Evolutionary conservation across 768 basidiomycete genomes (phyloP).

Genomic region (Mycena polygramma): DNA sequence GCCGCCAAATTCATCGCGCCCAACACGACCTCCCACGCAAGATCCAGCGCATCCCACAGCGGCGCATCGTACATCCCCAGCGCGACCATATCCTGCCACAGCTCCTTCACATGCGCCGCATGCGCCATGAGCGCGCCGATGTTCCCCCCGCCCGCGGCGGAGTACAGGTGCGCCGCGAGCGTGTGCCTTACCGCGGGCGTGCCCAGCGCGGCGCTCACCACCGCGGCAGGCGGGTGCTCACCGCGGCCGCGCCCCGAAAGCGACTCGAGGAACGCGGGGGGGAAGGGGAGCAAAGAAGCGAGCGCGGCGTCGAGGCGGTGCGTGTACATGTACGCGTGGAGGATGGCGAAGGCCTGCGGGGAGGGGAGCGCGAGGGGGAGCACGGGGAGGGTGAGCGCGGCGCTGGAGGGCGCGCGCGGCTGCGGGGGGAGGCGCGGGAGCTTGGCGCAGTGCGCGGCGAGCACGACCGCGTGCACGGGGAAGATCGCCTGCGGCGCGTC

Average conservation of each 20-base stretch:
- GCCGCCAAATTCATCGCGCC: constrained; percentile 58
- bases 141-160: constrained; percentile 40
- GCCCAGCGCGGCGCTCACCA: constrained; percentile 43
- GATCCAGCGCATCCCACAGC: constrained; percentile 66
- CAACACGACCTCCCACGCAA: constrained; percentile 67
- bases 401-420: constrained; percentile 38
- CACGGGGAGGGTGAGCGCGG: constrained; percentile 48
- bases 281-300: constrained; percentile 55
- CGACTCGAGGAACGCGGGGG: constrained; percentile 29
- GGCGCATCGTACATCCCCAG: constrained; percentile 65
- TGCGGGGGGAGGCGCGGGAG: constrained; percentile 68
- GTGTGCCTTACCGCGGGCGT: constrained; percentile 47
- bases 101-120: constrained; percentile 61
- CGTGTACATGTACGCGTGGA: constrained; percentile 64
- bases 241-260: constrained; percentile 15
- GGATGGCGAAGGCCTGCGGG: constrained; percentile 58
- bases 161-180: constrained; percentile 48
- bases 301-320: constrained; percentile 57
- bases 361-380: constrained; percentile 59
- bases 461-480: constrained; percentile 77
- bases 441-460: constrained; percentile 77
- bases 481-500: constrained; percentile 56
- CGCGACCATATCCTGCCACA: constrained; percentile 67
- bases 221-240: constrained; percentile 14
- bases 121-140: constrained; percentile 44